A percentile compares a stretch with the other conserved stretches of the same genome.
These are phyloP conservation scores for Lasiodiplodia citricola DNA, from an alignment of 2,329 filamentous ascomycete genomes.

Conservation along the genomic window DNA sequence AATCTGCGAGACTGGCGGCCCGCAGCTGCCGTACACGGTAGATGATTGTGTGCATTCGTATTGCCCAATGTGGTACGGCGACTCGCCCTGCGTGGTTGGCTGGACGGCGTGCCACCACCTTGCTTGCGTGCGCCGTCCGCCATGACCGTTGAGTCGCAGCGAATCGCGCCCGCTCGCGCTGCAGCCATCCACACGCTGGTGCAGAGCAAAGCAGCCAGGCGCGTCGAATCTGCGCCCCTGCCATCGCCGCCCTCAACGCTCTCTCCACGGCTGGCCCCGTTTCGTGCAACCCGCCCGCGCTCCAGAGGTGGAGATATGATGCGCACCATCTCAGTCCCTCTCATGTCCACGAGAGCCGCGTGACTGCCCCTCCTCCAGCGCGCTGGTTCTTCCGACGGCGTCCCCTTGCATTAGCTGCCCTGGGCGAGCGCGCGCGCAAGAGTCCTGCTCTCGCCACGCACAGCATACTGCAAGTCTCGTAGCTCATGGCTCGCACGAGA, in stretches of 20 bases:
- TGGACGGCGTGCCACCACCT: conserved; percentile 13
- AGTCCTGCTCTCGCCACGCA: conserved; percentile 10
- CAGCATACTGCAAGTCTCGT: conserved; percentile 19
- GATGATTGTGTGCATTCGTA: conserved; percentile 21
- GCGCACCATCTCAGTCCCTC: background rate
- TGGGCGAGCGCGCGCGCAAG: background rate
- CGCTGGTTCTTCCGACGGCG: background rate
- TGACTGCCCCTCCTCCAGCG: conserved; percentile 19
- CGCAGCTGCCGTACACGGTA: conserved; percentile 2
- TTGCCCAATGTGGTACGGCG: conserved; percentile 13
- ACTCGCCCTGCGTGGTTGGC: conserved; percentile 22
- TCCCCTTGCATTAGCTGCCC: conserved; percentile 19
- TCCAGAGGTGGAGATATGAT: background rate
- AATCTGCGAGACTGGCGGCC: background rate
- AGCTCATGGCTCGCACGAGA: conserved; percentile 23
- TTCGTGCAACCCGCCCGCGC: conserved; percentile 4
- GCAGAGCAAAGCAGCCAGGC: conserved; percentile 5
- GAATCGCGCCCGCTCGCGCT: conserved; percentile 6
- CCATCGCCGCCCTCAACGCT: conserved; percentile 13
- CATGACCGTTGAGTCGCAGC: conserved; percentile 12
- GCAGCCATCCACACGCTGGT: conserved; percentile 7
- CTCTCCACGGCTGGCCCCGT: conserved; percentile 7
- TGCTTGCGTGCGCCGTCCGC: conserved; percentile 16
- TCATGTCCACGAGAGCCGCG: conserved; percentile 11
- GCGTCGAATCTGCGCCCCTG: conserved; percentile 12